Evolutionary conservation across 1,284 basidiomycete genomes (phyloP).

Genomic region (Sporisorium reilianum): DNA sequence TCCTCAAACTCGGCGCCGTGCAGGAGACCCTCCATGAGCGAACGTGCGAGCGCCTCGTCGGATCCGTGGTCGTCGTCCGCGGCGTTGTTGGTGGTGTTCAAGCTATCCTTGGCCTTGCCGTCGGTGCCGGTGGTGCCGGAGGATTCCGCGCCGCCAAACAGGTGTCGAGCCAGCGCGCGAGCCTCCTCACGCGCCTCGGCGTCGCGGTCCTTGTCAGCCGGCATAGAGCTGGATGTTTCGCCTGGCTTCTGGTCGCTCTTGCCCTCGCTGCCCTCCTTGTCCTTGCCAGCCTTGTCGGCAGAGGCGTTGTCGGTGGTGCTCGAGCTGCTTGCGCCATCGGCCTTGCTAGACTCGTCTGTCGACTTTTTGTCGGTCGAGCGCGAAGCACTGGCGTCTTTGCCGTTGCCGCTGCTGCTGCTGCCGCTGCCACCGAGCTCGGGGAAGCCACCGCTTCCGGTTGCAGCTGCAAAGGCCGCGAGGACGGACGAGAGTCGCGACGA

Average conservation of each 20-base stretch:
- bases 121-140: constrained; percentile 26
- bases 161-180: constrained; percentile 34
- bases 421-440: constrained; percentile 28
- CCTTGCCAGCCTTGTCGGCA: constrained; percentile 4
- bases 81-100: constrained; percentile 5
- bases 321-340: constrained; percentile 47
- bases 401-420: constrained; percentile 71
- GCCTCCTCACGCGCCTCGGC: constrained; percentile 36
- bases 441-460: constrained; percentile 70
- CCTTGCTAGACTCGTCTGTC: constrained; percentile 27
- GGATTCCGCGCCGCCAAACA: constrained; percentile 31
- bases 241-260: constrained; percentile 13
- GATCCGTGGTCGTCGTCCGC: constrained; percentile 24
- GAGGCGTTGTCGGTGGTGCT: background rate
- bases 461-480: constrained; percentile 84
- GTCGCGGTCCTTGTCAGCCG: constrained; percentile 13
- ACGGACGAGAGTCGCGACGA: constrained; percentile 82
- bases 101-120: constrained; percentile 18
- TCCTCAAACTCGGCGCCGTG: constrained; percentile 55
- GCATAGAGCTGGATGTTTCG: constrained; percentile 17
- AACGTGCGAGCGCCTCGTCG: constrained; percentile 55
- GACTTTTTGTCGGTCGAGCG: constrained; percentile 59
- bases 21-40: constrained; percentile 57
- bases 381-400: constrained; percentile 72
- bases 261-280: constrained; percentile 3